These are phyloP conservation scores for Poa pratensis DNA, from an alignment of 176 grass and related monocot species.

Conservation along the genomic window DNA sequence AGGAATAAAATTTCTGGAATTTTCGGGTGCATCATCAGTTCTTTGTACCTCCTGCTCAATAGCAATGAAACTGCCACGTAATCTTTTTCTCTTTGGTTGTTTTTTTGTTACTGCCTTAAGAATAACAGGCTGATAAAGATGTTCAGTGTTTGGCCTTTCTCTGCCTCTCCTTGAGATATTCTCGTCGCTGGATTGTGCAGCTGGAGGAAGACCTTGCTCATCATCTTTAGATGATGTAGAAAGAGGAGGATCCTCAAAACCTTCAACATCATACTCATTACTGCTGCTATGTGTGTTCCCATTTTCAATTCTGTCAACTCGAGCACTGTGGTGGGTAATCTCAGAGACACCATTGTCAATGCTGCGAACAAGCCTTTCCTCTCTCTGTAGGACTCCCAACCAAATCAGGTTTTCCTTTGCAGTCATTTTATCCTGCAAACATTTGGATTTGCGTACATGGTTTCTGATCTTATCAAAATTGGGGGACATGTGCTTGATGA, in stretches of 20 bases:
- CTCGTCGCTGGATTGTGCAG: conserved; percentile 45
- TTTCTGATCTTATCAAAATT: conserved; percentile 92
- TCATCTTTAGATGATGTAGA: conserved; percentile 82
- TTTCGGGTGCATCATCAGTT: conserved; percentile 37
- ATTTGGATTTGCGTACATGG: conserved; percentile 90
- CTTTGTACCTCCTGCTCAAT: conserved; percentile 39
- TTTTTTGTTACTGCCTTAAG: conserved; percentile 39
- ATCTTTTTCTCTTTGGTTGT: conserved; percentile 57
- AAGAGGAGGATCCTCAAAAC: conserved; percentile 62
- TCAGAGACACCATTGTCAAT: conserved; percentile 70
- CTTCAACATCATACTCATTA: conserved; percentile 88
- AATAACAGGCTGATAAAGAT: conserved; percentile 33
- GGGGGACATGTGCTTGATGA: conserved; percentile 97
- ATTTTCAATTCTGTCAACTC: conserved; percentile 46
- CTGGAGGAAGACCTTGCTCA: conserved; percentile 45
- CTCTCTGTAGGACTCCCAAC: conserved; percentile 77
- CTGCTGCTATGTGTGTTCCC: conserved; percentile 64
- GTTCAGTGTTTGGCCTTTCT: conserved; percentile 30
- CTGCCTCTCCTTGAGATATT: conserved; percentile 15
- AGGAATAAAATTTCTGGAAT: conserved; percentile 64
- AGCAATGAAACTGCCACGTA: conserved; percentile 23
- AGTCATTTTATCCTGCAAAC: conserved; percentile 98
- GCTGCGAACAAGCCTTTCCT: conserved; percentile 67
- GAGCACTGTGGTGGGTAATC: conserved; percentile 53
- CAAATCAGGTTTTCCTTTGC: conserved; percentile 96